Evolutionary conservation across 306 rosid species (phyloP), one percentile per base, ranked within the genome.

Genomic region (Mimosa bimucronata): DNA sequence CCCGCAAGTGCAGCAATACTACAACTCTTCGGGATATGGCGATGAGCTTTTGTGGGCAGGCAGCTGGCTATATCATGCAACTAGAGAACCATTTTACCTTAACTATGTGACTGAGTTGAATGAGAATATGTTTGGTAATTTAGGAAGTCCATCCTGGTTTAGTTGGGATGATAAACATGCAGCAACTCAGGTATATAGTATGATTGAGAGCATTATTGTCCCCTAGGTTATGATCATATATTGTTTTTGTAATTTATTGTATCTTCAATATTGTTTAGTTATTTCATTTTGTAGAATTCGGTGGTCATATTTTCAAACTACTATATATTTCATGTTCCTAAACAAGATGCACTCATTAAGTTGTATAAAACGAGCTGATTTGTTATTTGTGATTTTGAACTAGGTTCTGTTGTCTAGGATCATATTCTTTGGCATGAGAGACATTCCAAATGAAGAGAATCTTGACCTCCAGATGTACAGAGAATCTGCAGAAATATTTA

Each of bases 31-130:
- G 5, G 95, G 95, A 81, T 92, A 76, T 83, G 91, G 71, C 16
- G 95, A 92, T 82, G 97, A 92, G 81, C 97, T 90, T 73, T 73
- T 92, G 81, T 92, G 97, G 97, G 93, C 93, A 71, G 87, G 89
- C 58, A 71, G 81, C 19, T 90, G 95, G 95, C 87, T 92, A 29
- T 90, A 89, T 50, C 87, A 86, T 81, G 97, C 95, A 48, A 92
- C 93, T 68, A 75, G 77, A 76, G 87, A 90, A 48, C 77, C 82
- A n/a, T 50, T 77, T 0, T 92, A 90, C 57, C 86, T 92, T 77
- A 68, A 19, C 60, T 90, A 92, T 72, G 95, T 85, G 46, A 90
- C 90, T 19, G 87, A 79, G 41, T 80, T 75, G 86, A 84, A 88
- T 31, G 86, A 82, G 14, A 79, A 77, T 21, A 78, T 34, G 58